Evolutionary conservation across 202 grass and related monocot species (phyloP), one percentile per base, ranked within the genome.

Genomic region (Saccharum hybrid): DNA sequence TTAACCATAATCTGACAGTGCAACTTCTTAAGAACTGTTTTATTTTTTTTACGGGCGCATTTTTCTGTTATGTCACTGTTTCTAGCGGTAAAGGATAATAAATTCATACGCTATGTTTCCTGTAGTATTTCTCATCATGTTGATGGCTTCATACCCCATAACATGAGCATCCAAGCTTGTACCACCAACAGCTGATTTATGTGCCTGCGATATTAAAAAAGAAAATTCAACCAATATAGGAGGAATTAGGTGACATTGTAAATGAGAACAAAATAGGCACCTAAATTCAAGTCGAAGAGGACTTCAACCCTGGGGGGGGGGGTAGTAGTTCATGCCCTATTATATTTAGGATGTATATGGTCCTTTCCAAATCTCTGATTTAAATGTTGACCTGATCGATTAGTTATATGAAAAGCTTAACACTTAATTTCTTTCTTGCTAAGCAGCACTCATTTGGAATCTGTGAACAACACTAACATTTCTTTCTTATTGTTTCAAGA

Each of bases 1-100:
- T 1, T 39, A 51, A 12, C 33, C 36, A 63, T 83, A 49, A 68
- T 30, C 74, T 80, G 68, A 75, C 8, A 60, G 4, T 12, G 18
- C 30, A 36, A 23, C 79, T 79, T 69, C 33, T 75, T 42, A 49
- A 28, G 72, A 49, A 67, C 66, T 63, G 82, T 78, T 63, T 68
- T 71, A 66, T n/a, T 84, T 2, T 5, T 5, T 82, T 39, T 87
- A 39, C 10, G 8, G 10, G 26, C 40, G 16, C 15, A 6, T 34
- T 72, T 11, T 37, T 65, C 31, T 63, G n/a, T 45, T 34, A 8
- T 64, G 51, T 28, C 1, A 49, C 8, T 33, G 28, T 82, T 74
- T 67, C n/a, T 86, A 52, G 28, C 6, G 2, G 76, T 36, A 42
- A 68, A 61, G 21, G 13, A 2, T 33, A 68, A 68, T 38, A 56